These are phyloP conservation scores for Platanus orientalis DNA, from an alignment of 164 flowering plant species.

Conservation along the genomic window DNA sequence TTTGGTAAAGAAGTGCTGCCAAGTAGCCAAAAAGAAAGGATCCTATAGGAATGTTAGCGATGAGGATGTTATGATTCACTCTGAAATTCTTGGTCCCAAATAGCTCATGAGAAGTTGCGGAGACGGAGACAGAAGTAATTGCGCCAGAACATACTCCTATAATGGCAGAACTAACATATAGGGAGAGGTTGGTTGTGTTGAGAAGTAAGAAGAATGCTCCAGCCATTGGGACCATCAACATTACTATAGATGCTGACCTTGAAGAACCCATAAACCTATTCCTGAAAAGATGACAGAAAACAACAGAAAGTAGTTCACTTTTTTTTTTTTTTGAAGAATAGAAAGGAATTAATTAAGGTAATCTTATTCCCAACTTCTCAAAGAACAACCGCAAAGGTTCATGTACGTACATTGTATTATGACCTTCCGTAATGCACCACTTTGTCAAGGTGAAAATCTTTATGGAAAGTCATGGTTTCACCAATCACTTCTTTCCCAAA, in stretches of 20 bases:
- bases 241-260: conserved; percentile 48
- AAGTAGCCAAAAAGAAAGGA: conserved; percentile 65
- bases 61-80: conserved; percentile 74
- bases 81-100: conserved; percentile 75
- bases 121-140: conserved; percentile 63
- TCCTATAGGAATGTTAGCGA: conserved; percentile 80
- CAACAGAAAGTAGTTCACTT: too few relatives aligned
- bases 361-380: too few relatives aligned
- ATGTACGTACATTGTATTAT: too few relatives aligned
- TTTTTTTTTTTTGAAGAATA: too few relatives aligned
- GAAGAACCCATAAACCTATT: conserved; percentile 37
- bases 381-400: too few relatives aligned
- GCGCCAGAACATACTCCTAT: conserved; percentile 79
- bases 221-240: conserved; percentile 50
- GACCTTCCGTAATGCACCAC: too few relatives aligned
- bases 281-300: conserved; percentile 30
- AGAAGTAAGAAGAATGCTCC: conserved; percentile 52
- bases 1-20: conserved; percentile 59
- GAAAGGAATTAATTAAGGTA: too few relatives aligned
- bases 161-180: conserved; percentile 62
- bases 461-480: too few relatives aligned
- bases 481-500: too few relatives aligned
- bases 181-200: conserved; percentile 20
- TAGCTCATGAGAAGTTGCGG: conserved; percentile 67
- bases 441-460: too few relatives aligned